Conservation (phyloP, 805 yeast species). For the Candida ortonii region DNA sequence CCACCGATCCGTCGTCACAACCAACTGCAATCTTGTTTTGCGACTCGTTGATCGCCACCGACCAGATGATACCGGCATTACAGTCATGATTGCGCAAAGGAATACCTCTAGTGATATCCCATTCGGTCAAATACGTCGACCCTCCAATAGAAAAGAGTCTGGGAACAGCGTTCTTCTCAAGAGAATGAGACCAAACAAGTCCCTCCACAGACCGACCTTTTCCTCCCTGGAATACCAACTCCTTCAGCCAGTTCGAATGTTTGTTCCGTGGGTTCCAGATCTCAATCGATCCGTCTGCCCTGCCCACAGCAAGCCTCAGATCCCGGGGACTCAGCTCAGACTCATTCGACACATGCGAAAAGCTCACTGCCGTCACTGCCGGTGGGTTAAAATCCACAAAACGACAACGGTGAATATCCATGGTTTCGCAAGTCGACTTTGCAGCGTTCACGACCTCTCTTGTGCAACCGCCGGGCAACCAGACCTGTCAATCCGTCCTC, state of each 20-base stretch:
- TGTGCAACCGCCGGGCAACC: too few species aligned
- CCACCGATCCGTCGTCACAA: constrained; percentile 93
- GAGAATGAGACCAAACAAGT: constrained; percentile 64
- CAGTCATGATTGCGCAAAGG: constrained; percentile 80
- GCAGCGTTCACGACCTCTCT: too few species aligned
- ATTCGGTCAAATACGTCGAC: constrained; percentile 84
- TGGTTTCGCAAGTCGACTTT: constrained; percentile 22
- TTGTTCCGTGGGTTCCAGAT: constrained; percentile 76
- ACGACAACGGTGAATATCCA: constrained; percentile 87
- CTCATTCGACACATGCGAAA: constrained; percentile 56
- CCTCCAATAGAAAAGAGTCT: constrained; percentile 94
- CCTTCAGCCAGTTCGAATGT: constrained; percentile 75
- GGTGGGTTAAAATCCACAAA: constrained; percentile 88
- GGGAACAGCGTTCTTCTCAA: constrained; percentile 43
- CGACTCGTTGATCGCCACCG: constrained; percentile 61
- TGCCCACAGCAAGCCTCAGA: constrained; percentile 82
- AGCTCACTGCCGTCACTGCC: constrained; percentile 76
- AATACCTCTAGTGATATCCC: constrained; percentile 75
- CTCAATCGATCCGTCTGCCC: constrained; percentile 93
- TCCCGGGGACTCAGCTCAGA: constrained; percentile 47
- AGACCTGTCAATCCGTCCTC: too few species aligned
- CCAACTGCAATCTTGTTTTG: constrained; percentile 78
- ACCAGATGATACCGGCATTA: constrained; percentile 94
- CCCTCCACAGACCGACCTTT: constrained; percentile 86
- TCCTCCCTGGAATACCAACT: constrained; percentile 70